Base-by-base conservation (phyloP, 73 alveolate genomes). In the Tetrahymena malaccensis region DNA sequence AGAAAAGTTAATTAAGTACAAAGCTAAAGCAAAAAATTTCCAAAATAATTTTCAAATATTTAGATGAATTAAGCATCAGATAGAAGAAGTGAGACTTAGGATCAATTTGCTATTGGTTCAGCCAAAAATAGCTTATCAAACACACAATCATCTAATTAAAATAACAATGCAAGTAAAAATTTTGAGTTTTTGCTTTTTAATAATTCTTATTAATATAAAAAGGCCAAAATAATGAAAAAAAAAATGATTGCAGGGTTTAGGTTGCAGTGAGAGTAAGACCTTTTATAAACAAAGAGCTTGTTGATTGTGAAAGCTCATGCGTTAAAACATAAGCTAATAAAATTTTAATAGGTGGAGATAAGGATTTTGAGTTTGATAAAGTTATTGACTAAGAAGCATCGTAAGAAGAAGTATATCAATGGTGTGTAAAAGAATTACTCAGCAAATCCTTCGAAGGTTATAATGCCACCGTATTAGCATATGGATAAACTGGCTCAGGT, bases 401-500 rank as follows among this genome's bases (percentile, higher is more conserved):
- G 21, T 98, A 99, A 94, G 98, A 98, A 55, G 99, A 96, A 43
- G 97, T 99, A 1, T 99, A 96, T 96, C 96, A 97, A 43, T 94
- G 58, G 57, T 98, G 99, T 93, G 99, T 98, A 1, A 97, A 98
- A 94, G 98, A 96, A 93, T 96, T 99, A 93, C 98, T 98, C 40
- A 94, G 96, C 11, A 98, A 98, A 58, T 98, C 98, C 40, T 98
- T 99, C 84, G 97, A 95, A 84, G 99, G 99, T 19, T 99, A 94
- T 93, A 99, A 99, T 96, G 99, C 99, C 4, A 99, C 99, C 2
- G 98, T 99, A 37, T 96, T 99, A 50, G 99, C 99, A 5, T 99
- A 98, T 97, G 99, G 99, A 83, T 97, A 99, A 50, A 99, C 99
- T 5, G 99, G 99, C 0, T 96, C 99, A 38, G 99, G 99, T 33